These are phyloP conservation scores for Capsicum baccatum DNA, from an alignment of 257 asterid genomes.

Conservation along the genomic window DNA sequence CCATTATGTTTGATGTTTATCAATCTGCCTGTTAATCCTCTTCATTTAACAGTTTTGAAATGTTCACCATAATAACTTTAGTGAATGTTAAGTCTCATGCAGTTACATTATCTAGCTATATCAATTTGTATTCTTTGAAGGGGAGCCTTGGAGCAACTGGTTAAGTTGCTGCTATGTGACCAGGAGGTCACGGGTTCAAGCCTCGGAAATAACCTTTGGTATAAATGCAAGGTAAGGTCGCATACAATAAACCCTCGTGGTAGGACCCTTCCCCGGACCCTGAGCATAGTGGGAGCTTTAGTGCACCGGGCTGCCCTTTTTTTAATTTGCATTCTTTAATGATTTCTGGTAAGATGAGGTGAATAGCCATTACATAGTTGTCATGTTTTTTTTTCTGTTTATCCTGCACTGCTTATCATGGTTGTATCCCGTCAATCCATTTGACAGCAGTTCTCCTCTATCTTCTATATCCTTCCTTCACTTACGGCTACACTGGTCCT, in stretches of 20 bases:
- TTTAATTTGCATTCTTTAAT: not conserved
- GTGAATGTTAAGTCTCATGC: conserved; percentile 2
- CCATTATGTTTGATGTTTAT: not conserved
- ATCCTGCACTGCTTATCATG: not conserved
- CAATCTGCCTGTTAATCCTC: not conserved
- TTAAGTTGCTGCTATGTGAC: too few relatives aligned
- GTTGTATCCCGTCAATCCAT: not conserved
- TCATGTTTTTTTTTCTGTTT: not conserved
- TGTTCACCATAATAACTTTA: not conserved
- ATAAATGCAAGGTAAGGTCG: too few relatives aligned
- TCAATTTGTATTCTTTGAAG: not conserved
- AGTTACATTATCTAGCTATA: conserved; percentile 14
- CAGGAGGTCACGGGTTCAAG: too few relatives aligned
- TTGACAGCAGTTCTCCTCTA: not conserved
- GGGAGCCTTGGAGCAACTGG: too few relatives aligned
- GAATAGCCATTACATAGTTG: not conserved
- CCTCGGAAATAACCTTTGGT: too few relatives aligned
- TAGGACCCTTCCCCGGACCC: too few relatives aligned
- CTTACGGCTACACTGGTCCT: not conserved
- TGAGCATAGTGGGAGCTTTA: too few relatives aligned
- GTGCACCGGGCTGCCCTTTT: too few relatives aligned
- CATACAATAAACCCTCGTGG: too few relatives aligned
- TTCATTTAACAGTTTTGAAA: not conserved
- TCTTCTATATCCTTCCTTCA: not conserved
- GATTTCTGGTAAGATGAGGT: not conserved